Evolutionary conservation across 305 asterid genomes (phyloP).

Genomic region (Stenogyne calaminthoides): DNA sequence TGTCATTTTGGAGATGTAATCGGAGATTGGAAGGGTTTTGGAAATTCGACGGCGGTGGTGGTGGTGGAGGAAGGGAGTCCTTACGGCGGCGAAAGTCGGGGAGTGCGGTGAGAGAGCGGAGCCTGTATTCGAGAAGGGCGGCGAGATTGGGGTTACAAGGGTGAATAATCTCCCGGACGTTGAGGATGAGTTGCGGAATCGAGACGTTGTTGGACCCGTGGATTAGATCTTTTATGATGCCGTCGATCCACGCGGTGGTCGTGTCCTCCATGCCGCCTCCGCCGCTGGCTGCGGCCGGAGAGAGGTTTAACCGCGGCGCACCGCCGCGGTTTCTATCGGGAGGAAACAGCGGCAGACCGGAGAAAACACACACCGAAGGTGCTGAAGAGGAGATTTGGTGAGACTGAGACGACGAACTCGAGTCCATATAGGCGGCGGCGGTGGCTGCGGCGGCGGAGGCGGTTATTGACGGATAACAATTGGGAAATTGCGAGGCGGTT

Average conservation of each 20-base stretch:
- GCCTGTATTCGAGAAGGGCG: constrained; percentile 69
- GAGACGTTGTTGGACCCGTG: constrained; percentile 68
- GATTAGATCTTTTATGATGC: constrained; percentile 87
- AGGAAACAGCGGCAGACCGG: constrained; percentile 89
- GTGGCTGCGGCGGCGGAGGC: constrained; percentile 12
- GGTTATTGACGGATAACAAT: constrained; percentile 13
- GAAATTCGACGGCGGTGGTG: constrained; percentile 6
- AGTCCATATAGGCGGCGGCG: constrained; percentile 34
- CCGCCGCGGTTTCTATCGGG: constrained; percentile 51
- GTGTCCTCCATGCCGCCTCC: constrained; percentile 54
- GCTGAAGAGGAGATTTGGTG: constrained; percentile 26
- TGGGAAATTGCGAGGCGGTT: constrained; percentile 35
- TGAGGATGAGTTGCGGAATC: constrained; percentile 84
- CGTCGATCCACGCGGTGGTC: constrained; percentile 85
- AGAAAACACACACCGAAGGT: constrained; percentile 75
- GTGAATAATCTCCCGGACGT: constrained; percentile 85
- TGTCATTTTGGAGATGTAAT: constrained; percentile 22
- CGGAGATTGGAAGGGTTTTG: constrained; percentile 24
- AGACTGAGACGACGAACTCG: constrained; percentile 30
- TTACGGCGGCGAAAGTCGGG: constrained; percentile 30
- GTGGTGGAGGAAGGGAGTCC: constrained; percentile 19
- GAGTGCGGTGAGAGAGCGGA: constrained; percentile 60
- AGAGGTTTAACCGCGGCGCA: constrained; percentile 27
- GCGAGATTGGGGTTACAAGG: constrained; percentile 97
- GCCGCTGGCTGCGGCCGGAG: constrained; percentile 20